Conservation (phyloP, 768 basidiomycete genomes). For the Fomitopsis pulvina region DNA sequence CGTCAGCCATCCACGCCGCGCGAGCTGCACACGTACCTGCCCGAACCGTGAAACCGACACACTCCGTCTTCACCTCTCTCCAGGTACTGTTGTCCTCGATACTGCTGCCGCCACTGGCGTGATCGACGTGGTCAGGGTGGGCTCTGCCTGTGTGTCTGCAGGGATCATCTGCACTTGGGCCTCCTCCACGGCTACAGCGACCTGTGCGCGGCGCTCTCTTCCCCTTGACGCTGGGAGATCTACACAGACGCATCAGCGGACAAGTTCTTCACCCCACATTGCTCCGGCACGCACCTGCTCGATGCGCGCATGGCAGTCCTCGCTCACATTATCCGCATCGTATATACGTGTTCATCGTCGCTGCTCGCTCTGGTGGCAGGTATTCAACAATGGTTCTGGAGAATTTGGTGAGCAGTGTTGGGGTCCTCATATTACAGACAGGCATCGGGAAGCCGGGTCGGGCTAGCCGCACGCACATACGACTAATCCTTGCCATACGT, state of each 20-base stretch:
- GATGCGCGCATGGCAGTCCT: slow-evolving; percentile 11
- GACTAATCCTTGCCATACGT: too few species aligned
- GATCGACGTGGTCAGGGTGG: background rate
- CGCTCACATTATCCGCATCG: background rate
- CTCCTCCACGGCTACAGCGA: slow-evolving; percentile 6
- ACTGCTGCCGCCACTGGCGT: slow-evolving; percentile 3
- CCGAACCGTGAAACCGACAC: slow-evolving; percentile 60
- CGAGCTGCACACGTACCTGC: slow-evolving; percentile 40
- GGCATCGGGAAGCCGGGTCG: too few species aligned
- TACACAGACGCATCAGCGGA: slow-evolving; percentile 16
- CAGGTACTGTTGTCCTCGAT: background rate
- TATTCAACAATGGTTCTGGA: too few species aligned
- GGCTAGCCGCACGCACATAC: too few species aligned
- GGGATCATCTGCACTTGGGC: slow-evolving; percentile 11
- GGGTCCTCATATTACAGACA: too few species aligned
- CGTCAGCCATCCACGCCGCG: background rate
- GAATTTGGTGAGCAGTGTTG: too few species aligned
- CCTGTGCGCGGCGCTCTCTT: slow-evolving; percentile 43
- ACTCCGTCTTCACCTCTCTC: slow-evolving; percentile 36
- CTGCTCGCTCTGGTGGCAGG: too few species aligned
- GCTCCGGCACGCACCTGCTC: slow-evolving; percentile 13
- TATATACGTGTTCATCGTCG: too few species aligned
- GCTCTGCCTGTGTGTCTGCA: too few species aligned
- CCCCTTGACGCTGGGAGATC: slow-evolving; percentile 56
- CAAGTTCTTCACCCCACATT: background rate